Evolutionary conservation across 257 asterid genomes (phyloP).

Genomic region (Osmanthus fragrans): DNA sequence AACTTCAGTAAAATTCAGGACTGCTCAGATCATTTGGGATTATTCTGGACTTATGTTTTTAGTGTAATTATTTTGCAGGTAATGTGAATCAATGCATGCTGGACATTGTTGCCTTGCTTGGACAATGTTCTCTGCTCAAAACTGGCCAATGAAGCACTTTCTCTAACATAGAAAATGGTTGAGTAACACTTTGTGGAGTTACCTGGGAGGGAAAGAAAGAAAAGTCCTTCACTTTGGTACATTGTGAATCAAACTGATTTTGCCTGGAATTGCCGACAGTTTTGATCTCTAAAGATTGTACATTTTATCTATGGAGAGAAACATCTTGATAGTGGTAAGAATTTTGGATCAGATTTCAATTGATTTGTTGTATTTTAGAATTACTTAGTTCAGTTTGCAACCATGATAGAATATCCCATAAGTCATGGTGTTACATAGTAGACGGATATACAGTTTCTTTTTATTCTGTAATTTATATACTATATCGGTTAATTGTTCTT

Average conservation of each 20-base stretch:
- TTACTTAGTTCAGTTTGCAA: not conserved
- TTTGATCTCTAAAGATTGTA: not conserved
- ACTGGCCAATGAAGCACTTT: not conserved
- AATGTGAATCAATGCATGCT: not conserved
- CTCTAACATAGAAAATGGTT: not conserved
- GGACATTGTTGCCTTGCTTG: not conserved
- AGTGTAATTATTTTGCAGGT: not conserved
- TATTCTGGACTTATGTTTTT: not conserved
- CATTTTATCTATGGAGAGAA: not conserved
- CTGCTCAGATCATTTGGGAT: not conserved
- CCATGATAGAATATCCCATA: not conserved
- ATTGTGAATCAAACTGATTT: not conserved
- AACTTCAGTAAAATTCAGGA: not conserved
- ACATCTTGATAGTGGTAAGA: not conserved
- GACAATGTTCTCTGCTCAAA: not conserved
- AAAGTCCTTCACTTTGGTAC: not conserved
- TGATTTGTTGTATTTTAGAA: not conserved
- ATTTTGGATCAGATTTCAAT: not conserved
- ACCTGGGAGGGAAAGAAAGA: not conserved
- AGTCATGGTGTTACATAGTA: not conserved
- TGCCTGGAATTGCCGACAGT: not conserved
- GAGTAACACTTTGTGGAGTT: not conserved
- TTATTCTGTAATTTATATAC: not conserved
- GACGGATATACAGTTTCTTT: not conserved
- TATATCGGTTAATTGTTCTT: not conserved